Base-by-base conservation (phyloP, 306 rosid species). In the Canavalia ensiformis region DNA sequence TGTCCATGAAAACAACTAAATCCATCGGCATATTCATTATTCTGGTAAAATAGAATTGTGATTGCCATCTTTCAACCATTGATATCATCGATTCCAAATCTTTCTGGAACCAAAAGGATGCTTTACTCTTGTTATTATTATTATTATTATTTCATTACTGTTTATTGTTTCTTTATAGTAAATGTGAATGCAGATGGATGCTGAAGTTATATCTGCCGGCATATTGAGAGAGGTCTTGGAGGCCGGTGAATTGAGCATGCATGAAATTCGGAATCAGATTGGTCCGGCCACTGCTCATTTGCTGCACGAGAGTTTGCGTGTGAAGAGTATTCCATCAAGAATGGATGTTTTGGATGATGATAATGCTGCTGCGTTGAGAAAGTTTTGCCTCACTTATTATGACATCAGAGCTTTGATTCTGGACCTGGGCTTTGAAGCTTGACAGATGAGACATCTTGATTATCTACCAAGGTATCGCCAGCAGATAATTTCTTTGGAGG, bases 201-300 rank as follows among this genome's bases (percentile, higher is more conserved):
- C 97, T 0, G 99, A 93, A 78, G 97, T 93, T 50, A 93, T 95
- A 76, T 91, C 97, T 4, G 93, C 97, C 56, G 96, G 92, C 70
- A 86, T 95, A 67, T 86, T 95, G 62, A 85, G 92, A 57, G 91
- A 88, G 64, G 92, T 83, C 42, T 60, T 90, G 84, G 95, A 86
- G 60, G 87, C 82, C 0, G 88, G 97, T 7, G 85, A 82, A 0
- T 68, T 94, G 37, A 88, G 88, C 31, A 68, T 95, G 1, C 70
- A 72, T 18, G 86, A 84, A 42, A 82, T 93, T 54, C 81, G 92
- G 25, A 75, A 68, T 52, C 93, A 85, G 76, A 88, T 95, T 12
- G 93, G 97, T 63, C 37, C 84, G 4, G 88, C 91, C 2, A 93
- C 96, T 30, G 92, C 94, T 59, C 93, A 90, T 86, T 82, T 95